Evolutionary conservation across 2,329 filamentous ascomycete species (phyloP), one percentile per base, ranked within the genome.

Genomic region (Fusarium torreyae): DNA sequence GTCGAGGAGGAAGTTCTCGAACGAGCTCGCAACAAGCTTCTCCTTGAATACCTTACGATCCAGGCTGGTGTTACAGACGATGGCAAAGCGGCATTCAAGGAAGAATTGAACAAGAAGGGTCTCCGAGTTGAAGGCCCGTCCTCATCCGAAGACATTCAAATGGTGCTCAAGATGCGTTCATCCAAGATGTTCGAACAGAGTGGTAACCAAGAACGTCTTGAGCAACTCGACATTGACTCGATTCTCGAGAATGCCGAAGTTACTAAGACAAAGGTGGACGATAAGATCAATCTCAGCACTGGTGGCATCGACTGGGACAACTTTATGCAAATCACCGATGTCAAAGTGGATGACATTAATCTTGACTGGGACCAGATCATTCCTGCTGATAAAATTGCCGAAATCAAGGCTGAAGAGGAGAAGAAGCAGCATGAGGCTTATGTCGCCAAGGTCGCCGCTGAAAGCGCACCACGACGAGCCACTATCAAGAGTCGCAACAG

Each of bases 111-210:
- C 74, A 93, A 94, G 80, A 92, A 94, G 79, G 89, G 89, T 80
- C 82, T 83, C 81, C 92, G 83, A 85, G 89, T 86, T 36, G 91
- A 91, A 56, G 94, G 97, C 73, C 94, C 95, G 9, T 95, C 91
- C 62, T 97, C 94, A 4, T 93, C 93, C 1, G 95, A 97, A 70
- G 96, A 98, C 76, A 98, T 98, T 70, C 97, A 96, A 67, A 92
- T 93, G 79, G 97, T 99, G 62, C 87, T 99, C 76, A 98, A 98
- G 83, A 94, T 95, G 81, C 92, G 96, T 72, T 97, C 96, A n/a
- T 96, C 98, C 77, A 97, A 96, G 81, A 97, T 99, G 91, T 99
- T 99, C 73, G 95, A 98, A 80, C 95, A 98, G 79, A 96, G 93
- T 13, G 93, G 94, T 62, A 99, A 99, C 77, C 96, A 99, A 80